Conservation (phyloP, 2,329 filamentous ascomycete species). For the Aureobasidium namibiae region DNA sequence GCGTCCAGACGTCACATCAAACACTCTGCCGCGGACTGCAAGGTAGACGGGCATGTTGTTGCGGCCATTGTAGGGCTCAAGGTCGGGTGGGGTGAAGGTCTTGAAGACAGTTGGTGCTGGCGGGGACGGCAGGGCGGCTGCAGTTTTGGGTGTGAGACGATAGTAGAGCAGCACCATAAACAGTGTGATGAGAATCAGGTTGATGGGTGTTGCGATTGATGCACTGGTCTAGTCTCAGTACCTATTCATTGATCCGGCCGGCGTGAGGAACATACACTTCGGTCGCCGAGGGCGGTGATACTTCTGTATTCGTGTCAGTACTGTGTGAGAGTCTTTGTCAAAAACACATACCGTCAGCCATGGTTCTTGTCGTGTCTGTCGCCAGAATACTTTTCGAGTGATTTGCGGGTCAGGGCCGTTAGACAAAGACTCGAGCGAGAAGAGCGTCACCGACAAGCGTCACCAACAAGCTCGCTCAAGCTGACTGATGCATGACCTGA, state of each 20-base stretch:
- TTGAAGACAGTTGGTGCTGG: conserved; percentile 74
- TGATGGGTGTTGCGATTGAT: conserved; percentile 51
- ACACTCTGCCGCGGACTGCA: conserved; percentile 82
- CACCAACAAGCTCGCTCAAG: no score
- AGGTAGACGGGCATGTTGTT: conserved; percentile 72
- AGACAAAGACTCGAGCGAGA: neutral
- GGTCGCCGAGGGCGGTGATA: conserved; percentile 27
- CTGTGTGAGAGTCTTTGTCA: neutral
- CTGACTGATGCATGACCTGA: neutral
- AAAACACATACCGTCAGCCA: neutral
- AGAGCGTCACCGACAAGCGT: neutral
- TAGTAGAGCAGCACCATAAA: conserved; percentile 50
- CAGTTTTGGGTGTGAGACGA: conserved; percentile 40
- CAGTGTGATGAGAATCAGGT: conserved; percentile 51
- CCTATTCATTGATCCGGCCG: neutral
- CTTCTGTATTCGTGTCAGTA: conserved; percentile 13
- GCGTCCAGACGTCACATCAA: conserved; percentile 77
- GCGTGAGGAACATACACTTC: conserved; percentile 31
- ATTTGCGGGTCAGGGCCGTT: neutral
- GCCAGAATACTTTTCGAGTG: neutral
- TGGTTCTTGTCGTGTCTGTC: neutral
- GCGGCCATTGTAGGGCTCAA: conserved; percentile 78
- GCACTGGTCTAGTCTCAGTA: conserved; percentile 32
- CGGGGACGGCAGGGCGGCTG: conserved; percentile 42
- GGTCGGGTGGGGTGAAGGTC: conserved; percentile 71